Evolutionary conservation across 1,284 basidiomycete species (phyloP).

Genomic region (Boletus hoseneyae): DNA sequence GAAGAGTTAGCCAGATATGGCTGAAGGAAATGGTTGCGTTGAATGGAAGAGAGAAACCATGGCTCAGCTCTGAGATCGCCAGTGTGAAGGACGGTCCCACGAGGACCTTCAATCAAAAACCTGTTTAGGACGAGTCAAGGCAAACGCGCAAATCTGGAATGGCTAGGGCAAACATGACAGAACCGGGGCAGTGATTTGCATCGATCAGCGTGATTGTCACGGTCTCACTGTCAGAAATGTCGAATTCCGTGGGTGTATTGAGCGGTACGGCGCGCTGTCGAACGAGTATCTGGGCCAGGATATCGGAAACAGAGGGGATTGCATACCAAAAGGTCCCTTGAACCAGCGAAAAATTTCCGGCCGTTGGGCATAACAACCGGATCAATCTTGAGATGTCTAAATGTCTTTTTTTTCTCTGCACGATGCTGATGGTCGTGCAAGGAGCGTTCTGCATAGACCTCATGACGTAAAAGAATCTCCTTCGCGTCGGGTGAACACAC

Average conservation of each 20-base stretch:
- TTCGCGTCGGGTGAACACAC: conserved; percentile 80
- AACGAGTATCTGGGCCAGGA: conserved; percentile 32
- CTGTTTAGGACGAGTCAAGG: conserved; percentile 38
- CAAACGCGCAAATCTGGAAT: not conserved
- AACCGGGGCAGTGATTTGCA: conserved; percentile 94
- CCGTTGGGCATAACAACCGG: conserved; percentile 48
- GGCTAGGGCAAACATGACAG: conserved; percentile 69
- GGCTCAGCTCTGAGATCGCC: conserved; percentile 90
- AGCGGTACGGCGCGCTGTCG: conserved; percentile 43
- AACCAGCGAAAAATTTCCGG: conserved; percentile 43
- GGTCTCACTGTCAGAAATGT: conserved; percentile 53
- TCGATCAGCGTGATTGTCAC: conserved; percentile 81
- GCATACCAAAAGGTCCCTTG: conserved; percentile 53
- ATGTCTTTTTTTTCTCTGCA: conserved; percentile 58
- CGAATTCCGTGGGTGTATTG: conserved; percentile 61
- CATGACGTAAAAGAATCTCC: conserved; percentile 75
- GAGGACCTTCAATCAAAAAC: conserved; percentile 80
- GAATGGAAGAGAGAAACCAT: conserved; percentile 68
- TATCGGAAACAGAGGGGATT: not conserved
- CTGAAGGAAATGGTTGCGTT: conserved; percentile 65
- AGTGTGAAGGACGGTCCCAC: conserved; percentile 81
- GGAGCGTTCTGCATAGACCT: conserved; percentile 63
- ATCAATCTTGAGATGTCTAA: conserved; percentile 61
- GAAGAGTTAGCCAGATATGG: conserved; percentile 53
- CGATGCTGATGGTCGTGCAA: conserved; percentile 48